Evolutionary conservation across 441 rosid genomes (phyloP).

Genomic region (Capsella rubella): DNA sequence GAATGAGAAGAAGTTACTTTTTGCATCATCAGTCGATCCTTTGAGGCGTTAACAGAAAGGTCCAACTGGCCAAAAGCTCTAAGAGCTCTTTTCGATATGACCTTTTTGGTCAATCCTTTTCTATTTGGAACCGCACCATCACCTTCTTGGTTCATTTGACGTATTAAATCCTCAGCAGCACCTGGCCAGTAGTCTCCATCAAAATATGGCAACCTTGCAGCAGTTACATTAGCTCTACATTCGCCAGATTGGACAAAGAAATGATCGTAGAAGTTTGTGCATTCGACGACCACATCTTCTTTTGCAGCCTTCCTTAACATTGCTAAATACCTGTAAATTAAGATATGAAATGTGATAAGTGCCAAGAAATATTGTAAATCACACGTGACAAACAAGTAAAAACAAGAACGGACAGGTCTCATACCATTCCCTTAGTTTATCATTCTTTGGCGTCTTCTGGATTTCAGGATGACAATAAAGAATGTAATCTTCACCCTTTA

Average conservation of each 20-base stretch:
- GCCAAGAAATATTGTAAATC: not conserved
- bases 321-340: constrained; percentile 72
- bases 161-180: constrained; percentile 89
- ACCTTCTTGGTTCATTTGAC: constrained; percentile 82
- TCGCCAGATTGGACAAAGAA: constrained; percentile 80
- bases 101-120: constrained; percentile 75
- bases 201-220: constrained; percentile 96
- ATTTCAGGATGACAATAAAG: constrained; percentile 97
- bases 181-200: constrained; percentile 99
- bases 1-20: constrained; percentile 56
- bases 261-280: constrained; percentile 88
- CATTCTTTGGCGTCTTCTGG: constrained; percentile 95
- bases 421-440: constrained; percentile 95
- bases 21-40: constrained; percentile 88
- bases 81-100: constrained; percentile 81
- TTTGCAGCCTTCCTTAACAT: constrained; percentile 86
- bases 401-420: constrained; percentile 19
- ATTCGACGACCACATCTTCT: constrained; percentile 86
- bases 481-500: constrained; percentile 98
- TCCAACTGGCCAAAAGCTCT: constrained; percentile 90
- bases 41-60: constrained; percentile 89
- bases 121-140: constrained; percentile 72
- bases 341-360: not conserved
- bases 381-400: constrained; percentile 5
- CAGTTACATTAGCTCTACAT: constrained; percentile 85